Evolutionary conservation across 495 filamentous ascomycete genomes (phyloP).

Genomic region (Neurospora africana): DNA sequence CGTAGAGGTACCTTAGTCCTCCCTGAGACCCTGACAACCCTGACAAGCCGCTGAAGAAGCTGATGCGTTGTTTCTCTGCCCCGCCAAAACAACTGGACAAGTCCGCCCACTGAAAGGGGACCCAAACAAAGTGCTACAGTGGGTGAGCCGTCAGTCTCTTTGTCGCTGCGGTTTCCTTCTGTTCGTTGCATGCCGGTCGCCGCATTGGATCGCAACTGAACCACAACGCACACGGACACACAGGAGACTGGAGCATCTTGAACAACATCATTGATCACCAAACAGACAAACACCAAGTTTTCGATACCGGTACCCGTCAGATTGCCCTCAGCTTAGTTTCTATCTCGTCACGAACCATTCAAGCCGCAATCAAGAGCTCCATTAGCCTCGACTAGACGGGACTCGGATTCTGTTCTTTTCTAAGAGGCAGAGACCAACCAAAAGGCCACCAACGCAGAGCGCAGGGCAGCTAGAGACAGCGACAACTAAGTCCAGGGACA

Average conservation of each 20-base stretch:
- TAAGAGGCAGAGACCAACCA: background rate
- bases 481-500: background rate
- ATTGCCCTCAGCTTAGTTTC: background rate
- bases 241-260: background rate
- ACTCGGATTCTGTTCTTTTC: background rate
- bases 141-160: background rate
- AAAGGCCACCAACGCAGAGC: background rate
- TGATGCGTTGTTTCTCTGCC: background rate
- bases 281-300: background rate
- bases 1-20: background rate
- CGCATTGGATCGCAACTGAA: background rate
- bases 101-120: background rate
- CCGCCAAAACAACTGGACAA: background rate
- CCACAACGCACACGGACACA: background rate
- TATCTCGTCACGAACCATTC: background rate
- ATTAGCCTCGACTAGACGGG: background rate
- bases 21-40: background rate
- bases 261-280: background rate
- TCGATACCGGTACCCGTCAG: background rate
- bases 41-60: background rate
- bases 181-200: background rate
- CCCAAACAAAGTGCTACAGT: background rate
- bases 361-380: background rate
- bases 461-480: background rate
- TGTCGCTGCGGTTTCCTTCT: background rate